Evolutionary conservation across 2,329 filamentous ascomycete species (phyloP).

Genomic region (Huntiella bhutanensis): DNA sequence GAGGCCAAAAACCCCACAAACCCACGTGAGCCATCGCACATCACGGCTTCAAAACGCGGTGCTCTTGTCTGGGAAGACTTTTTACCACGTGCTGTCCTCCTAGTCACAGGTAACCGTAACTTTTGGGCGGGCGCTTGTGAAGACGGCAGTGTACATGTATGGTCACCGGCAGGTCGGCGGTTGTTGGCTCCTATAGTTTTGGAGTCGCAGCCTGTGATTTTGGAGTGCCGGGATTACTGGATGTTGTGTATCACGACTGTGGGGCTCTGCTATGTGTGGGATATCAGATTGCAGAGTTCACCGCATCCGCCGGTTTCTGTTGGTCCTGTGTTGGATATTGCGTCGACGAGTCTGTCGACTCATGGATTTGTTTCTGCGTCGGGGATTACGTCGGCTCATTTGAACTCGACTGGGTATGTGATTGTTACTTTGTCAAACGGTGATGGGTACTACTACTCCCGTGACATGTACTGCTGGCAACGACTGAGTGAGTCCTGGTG

Average conservation of each 20-base stretch:
- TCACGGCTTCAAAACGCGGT: slow-evolving; percentile 65
- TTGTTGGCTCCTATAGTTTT: slow-evolving; percentile 69
- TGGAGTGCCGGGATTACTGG: slow-evolving; percentile 81
- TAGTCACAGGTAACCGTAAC: slow-evolving; percentile 73
- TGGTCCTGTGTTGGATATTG: slow-evolving; percentile 73
- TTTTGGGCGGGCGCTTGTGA: slow-evolving; percentile 92
- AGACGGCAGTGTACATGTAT: slow-evolving; percentile 74
- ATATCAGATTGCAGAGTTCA: slow-evolving; percentile 62
- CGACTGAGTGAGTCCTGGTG: slow-evolving; percentile 94
- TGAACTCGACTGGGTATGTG: slow-evolving; percentile 74
- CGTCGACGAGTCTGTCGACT: slow-evolving; percentile 56
- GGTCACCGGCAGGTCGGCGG: slow-evolving; percentile 79
- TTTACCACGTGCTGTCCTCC: slow-evolving; percentile 65
- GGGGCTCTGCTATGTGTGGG: slow-evolving; percentile 86
- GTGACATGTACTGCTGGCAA: slow-evolving; percentile 79
- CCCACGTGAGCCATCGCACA: slow-evolving; percentile 63
- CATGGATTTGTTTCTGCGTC: slow-evolving; percentile 60
- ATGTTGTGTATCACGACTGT: slow-evolving; percentile 75
- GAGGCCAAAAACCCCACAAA: slow-evolving; percentile 73
- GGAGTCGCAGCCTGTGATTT: slow-evolving; percentile 82
- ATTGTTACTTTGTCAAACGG: slow-evolving; percentile 87
- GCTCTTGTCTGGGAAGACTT: slow-evolving; percentile 85
- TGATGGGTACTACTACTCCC: slow-evolving; percentile 80
- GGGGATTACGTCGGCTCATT: slow-evolving; percentile 71
- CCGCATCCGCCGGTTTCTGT: slow-evolving; percentile 82